Evolutionary conservation across 306 rosid genomes (phyloP).

Genomic region (Comarum palustre): DNA sequence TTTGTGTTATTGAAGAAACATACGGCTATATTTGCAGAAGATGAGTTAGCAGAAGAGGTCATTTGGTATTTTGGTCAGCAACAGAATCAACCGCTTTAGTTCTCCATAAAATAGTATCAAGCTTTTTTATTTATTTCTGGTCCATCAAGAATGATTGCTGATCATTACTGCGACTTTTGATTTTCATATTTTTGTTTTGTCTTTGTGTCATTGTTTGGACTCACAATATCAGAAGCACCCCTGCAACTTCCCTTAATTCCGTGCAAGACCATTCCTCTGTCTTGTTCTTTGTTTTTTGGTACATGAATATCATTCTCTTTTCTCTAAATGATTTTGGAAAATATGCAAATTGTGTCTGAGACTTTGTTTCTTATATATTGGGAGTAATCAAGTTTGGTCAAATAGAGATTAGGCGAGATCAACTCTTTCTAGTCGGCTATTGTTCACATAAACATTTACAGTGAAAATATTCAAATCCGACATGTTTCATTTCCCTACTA

Average conservation of each 20-base stretch:
- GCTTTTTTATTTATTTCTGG: background rate
- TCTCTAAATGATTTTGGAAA: background rate
- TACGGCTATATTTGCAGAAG: constrained; percentile 26
- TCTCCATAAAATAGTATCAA: background rate
- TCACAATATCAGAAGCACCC: constrained; percentile 15
- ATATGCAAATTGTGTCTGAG: background rate
- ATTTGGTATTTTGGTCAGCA: constrained; percentile 6
- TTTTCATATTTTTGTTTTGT: background rate
- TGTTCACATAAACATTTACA: no score
- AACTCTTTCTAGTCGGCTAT: no score
- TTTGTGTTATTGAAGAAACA: background rate
- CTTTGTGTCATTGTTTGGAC: constrained; percentile 16
- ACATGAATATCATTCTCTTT: background rate
- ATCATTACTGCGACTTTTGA: background rate
- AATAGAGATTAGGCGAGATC: no score
- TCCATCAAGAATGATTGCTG: background rate
- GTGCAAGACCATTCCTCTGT: background rate
- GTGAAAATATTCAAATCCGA: background rate
- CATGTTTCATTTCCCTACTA: constrained; percentile 31
- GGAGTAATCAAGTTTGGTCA: no score
- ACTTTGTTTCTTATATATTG: background rate
- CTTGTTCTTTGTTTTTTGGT: background rate
- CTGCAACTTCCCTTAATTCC: background rate
- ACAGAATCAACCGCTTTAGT: background rate
- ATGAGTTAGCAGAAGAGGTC: constrained; percentile 33